Evolutionary conservation across 768 basidiomycete genomes (phyloP).

Genomic region (Suillus lakei): DNA sequence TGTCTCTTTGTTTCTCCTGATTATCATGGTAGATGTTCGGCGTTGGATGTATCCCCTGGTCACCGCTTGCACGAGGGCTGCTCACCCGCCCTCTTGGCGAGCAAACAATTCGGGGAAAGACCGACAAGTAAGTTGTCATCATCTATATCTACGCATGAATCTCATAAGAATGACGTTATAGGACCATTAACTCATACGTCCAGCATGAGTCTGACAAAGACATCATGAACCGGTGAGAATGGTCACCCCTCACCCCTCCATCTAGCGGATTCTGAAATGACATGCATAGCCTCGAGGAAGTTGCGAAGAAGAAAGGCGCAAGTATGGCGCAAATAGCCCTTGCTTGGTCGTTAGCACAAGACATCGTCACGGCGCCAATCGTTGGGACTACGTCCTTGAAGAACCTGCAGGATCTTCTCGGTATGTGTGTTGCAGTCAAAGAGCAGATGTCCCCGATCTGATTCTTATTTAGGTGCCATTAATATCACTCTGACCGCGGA

Average conservation of each 20-base stretch:
- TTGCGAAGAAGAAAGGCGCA: conserved; percentile 54
- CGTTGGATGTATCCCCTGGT: conserved; percentile 64
- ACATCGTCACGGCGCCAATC: conserved; percentile 62
- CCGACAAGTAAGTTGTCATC: conserved; percentile 33
- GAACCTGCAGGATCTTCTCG: conserved; percentile 57
- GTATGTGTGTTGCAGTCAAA: conserved; percentile 28
- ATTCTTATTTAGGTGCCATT: conserved; percentile 39
- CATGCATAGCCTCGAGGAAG: conserved; percentile 50
- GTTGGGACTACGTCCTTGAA: conserved; percentile 57
- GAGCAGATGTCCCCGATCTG: neutral
- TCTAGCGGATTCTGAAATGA: conserved; percentile 9
- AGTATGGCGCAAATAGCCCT: conserved; percentile 63
- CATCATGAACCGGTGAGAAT: conserved; percentile 44
- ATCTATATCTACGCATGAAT: neutral
- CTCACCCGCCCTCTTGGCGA: conserved; percentile 45
- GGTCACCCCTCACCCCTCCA: conserved; percentile 8
- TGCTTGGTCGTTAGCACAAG: conserved; percentile 54
- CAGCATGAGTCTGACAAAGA: conserved; percentile 37
- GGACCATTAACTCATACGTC: conserved; percentile 24
- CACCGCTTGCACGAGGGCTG: conserved; percentile 57
- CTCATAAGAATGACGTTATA: neutral
- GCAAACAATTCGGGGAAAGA: conserved; percentile 44
- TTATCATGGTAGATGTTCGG: conserved; percentile 46
- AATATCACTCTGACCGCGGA: conserved; percentile 56
- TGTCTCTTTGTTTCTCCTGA: neutral